Percentiles rank a stretch among this genome's conserved stretches.
These are phyloP conservation scores for Penicillium coprophilum DNA, from an alignment of 495 filamentous ascomycete genomes.

Conservation along the genomic window DNA sequence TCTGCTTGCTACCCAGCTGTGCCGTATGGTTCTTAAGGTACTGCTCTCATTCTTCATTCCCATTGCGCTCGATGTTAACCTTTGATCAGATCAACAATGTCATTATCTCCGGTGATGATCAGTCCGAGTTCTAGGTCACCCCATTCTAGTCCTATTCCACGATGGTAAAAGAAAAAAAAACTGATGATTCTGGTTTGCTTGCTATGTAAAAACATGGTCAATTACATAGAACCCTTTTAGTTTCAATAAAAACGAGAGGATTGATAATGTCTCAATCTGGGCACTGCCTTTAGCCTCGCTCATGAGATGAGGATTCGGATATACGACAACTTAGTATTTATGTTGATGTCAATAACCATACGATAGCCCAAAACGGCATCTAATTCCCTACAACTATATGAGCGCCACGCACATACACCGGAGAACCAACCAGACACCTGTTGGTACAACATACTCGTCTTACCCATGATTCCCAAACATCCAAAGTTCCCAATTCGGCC, in stretches of 20 bases:
- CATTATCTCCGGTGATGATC: conserved; percentile 88
- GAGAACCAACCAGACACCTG: neutral
- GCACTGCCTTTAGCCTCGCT: neutral
- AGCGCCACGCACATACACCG: neutral
- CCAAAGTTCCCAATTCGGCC: neutral
- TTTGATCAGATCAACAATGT: conserved; percentile 74
- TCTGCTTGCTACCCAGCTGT: conserved; percentile 92
- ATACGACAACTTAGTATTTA: neutral
- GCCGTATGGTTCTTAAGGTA: conserved; percentile 98
- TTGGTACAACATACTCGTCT: neutral
- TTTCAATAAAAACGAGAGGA: conserved; percentile 32
- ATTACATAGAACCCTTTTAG: conserved; percentile 33
- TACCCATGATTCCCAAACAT: neutral
- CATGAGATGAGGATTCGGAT: neutral
- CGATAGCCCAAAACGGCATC: neutral
- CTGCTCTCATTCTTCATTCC: conserved; percentile 16
- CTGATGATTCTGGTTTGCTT: conserved; percentile 29
- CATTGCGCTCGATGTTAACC: conserved; percentile 20
- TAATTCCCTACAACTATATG: neutral
- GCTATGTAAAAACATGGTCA: conserved; percentile 33
- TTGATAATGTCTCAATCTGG: conserved; percentile 25
- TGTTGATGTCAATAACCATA: too few species aligned
- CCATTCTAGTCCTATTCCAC: conserved; percentile 26
- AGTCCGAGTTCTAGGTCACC: conserved; percentile 79
- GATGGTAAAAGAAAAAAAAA: conserved; percentile 26